Evolutionary conservation across 768 basidiomycete genomes (phyloP), one percentile per base, ranked within the genome.

Genomic region (Serendipita sp.): DNA sequence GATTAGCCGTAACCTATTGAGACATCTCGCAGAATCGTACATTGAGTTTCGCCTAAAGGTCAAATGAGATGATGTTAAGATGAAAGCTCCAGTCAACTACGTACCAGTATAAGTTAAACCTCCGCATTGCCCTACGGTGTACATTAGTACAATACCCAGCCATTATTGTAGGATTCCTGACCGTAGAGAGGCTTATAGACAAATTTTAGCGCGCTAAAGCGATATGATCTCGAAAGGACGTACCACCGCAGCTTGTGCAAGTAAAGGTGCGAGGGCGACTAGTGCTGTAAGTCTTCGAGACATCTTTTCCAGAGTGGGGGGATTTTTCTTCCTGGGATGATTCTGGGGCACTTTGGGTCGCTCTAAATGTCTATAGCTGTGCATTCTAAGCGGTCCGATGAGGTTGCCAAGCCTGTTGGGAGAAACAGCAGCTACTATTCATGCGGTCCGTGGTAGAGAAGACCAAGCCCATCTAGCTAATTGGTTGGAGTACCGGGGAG

Each of bases 221-320:
- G 13, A n/a, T 10, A 34, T 30, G 24, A 38, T 8, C 4, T 38
- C 30, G 37, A 60, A 38, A 18, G 32, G 28, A 60, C 56, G 10
- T 37, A 60, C 56, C 56, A 60, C 56, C 8, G 56, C 56, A 60
- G 56, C 56, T 38, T 38, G 8, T n/a, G 56, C 56, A 18, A 60
- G 11, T 30, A 60, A 60, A 38, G 56, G 56, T 8, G 56, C 56
- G n/a, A 60, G 37, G 16, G 32, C 10, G 8, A 35, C 34, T 8
- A 51, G 2, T 5, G 30, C 18, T 8, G 48, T n/a, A 32, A 51
- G n/a, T 7, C 7, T 5, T 51, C 18, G 30, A 32, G 30, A 18
- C 48, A 51, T 51, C n/a, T 7, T 51, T 18, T 8, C 48, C 8
- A 41, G 13, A 41, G 7, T 41, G 5, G 41, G 41, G 41, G 41